Evolutionary conservation across 495 filamentous ascomycete genomes (phyloP), one percentile per base, ranked within the genome.

Genomic region (Aspergillus sparsus): DNA sequence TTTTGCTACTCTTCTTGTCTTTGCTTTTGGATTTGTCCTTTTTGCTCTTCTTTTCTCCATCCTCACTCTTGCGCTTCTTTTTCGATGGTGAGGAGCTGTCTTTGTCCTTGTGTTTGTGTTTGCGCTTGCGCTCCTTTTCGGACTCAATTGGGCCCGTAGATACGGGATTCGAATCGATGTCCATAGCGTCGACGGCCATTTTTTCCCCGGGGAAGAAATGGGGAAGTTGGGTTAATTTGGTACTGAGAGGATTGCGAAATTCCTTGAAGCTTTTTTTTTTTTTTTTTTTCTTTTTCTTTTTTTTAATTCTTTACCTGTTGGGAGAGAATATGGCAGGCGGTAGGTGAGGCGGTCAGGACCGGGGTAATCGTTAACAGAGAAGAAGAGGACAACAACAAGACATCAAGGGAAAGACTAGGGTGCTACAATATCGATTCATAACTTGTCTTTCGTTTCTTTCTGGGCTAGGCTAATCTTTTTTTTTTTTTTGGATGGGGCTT

Each of bases 91-190:
- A 58, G 15, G 61, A 53, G 5, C 54, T 49, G 7, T 60, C 34
- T 32, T 58, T 50, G 46, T 66, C 61, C 46, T 61, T 64, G 51
- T 79, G 74, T 55, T 78, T 75, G 59, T 75, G 73, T 57, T 82
- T 77, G 69, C 78, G 72, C 66, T 85, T 87, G 62, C 80, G 77
- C 59, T 87, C 84, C 62, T 78, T 83, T 49, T 82, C 81, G 57
- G 75, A 76, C 55, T 53, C 62, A 56, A 7, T 63, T 62, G 16
- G 50, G 49, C 49, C 46, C 31, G 52, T 33, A 33, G 62, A 42
- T 11, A 56, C 33, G 16, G 67, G 66, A 7, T 69, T 61, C 6
- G 60, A 67, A 56, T 79, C 75, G 51, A 78, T 66, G 11, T 79
- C 75, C 77, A 80, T 80, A 66, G 71, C 69, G 58, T 78, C 74